Base-by-base conservation (phyloP, 768 basidiomycete species). In the Leccinum olivaceopallidum region DNA sequence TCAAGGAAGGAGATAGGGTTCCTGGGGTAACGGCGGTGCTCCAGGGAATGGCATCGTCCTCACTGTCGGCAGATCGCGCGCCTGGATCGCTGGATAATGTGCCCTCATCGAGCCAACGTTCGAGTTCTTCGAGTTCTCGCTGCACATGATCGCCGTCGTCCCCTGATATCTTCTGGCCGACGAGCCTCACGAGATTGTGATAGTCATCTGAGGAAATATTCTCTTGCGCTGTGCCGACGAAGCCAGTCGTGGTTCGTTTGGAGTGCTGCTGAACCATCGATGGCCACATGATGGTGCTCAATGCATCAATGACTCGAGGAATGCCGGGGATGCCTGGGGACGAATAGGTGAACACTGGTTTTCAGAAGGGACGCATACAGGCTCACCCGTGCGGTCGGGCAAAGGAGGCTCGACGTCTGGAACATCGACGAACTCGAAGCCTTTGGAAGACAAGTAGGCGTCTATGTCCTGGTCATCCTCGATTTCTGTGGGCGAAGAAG, bases 231-330 rank as follows among this genome's bases (percentile, higher is more conserved):
- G 58, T 22, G 2, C 53, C 37, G 30, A 56, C 51, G 30, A 51
- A 48, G 37, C 44, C 50, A 28, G 56, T 24, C n/a, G 52, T 37
- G 16, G 13, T 32, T 3, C 58, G 51, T 50, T 60, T 62, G 51
- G 59, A 56, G 28, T 56, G 32, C 39, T 60, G 64, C 4, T 57
- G 67, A 51, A 83, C 74, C 83, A 94, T 87, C 0, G 88, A 88
- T 5, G 92, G 88, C 92, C 92, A 94, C 87, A 94, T 92, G 66
- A 94, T 85, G 1, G 92, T 92, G 71, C 90, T 88, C 49, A 94
- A 76, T 12, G 92, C 89, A 68, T 92, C 90, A 20, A 90, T 65
- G 8, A 92, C 85, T 26, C 92, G 85, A 32, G 84, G 82, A 36
- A 92, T 80, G 13, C 82, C 82, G 16, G 70, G 82, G 55, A 84